A percentile compares a stretch with the other conserved stretches of the same genome.
Evolutionary conservation across 1,284 basidiomycete genomes (phyloP).

Genomic region (Leccinum subspadiceum): DNA sequence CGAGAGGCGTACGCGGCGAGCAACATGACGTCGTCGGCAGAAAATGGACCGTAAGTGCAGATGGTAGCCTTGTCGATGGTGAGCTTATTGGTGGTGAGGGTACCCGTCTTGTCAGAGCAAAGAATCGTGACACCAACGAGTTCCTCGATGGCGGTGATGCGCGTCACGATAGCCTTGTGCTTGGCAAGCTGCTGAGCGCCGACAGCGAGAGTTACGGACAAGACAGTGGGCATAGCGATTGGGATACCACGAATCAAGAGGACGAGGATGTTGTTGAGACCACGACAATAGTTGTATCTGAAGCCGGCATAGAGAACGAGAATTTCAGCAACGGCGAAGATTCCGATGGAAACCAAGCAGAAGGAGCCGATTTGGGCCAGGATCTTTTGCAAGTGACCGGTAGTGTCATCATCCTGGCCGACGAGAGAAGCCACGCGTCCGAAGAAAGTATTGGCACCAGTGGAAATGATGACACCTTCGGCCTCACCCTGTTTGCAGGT

Average conservation of each 20-base stretch:
- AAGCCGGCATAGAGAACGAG: slow-evolving; percentile 86
- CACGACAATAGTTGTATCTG: slow-evolving; percentile 87
- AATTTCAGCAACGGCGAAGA: slow-evolving; percentile 90
- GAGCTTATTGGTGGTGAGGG: slow-evolving; percentile 97
- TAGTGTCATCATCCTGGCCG: slow-evolving; percentile 92
- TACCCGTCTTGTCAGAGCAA: slow-evolving; percentile 97
- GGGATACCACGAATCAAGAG: slow-evolving; percentile 98
- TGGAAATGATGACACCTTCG: slow-evolving; percentile 75
- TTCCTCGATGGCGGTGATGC: slow-evolving; percentile 98
- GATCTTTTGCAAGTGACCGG: slow-evolving; percentile 97
- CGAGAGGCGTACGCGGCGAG: slow-evolving; percentile 95
- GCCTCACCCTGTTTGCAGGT: slow-evolving; percentile 93
- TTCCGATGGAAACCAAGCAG: slow-evolving; percentile 91
- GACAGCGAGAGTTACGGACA: slow-evolving; percentile 95
- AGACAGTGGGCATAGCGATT: slow-evolving; percentile 96
- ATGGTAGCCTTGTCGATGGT: slow-evolving; percentile 94
- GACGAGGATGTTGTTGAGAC: slow-evolving; percentile 95
- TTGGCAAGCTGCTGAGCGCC: slow-evolving; percentile 97
- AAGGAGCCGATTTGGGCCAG: slow-evolving; percentile 94
- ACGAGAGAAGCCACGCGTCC: slow-evolving; percentile 92
- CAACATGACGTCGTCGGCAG: slow-evolving; percentile 87
- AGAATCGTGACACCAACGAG: slow-evolving; percentile 96
- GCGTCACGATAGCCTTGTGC: slow-evolving; percentile 97
- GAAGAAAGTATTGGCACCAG: slow-evolving; percentile 93
- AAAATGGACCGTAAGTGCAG: slow-evolving; percentile 88